These are phyloP conservation scores for Globisporangium ultimum DNA, from an alignment of 352 stramenopile species.

Conservation along the genomic window DNA sequence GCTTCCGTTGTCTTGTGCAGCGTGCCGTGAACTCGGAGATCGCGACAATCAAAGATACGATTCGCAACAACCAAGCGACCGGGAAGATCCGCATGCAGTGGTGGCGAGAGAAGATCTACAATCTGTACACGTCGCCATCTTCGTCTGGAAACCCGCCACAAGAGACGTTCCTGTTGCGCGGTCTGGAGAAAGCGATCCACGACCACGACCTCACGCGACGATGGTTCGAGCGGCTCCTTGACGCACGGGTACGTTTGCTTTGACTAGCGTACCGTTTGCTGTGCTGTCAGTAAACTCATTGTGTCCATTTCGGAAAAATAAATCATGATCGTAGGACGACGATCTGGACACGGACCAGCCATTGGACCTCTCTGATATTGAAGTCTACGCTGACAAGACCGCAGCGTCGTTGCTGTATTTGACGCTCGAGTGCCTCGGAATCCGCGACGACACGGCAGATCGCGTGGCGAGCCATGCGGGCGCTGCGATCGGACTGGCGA, in stretches of 20 bases:
- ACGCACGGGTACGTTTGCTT: conserved; percentile 55
- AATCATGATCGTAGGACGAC: conserved; percentile 37
- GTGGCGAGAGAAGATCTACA: conserved; percentile 86
- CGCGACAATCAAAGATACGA: conserved; percentile 86
- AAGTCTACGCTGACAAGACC: conserved; percentile 86
- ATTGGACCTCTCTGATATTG: conserved; percentile 65
- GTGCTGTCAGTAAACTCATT: not conserved
- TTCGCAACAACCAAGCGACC: conserved; percentile 77
- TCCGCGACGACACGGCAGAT: conserved; percentile 73
- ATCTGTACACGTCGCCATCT: conserved; percentile 43
- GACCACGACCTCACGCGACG: conserved; percentile 76
- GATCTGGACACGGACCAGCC: conserved; percentile 84
- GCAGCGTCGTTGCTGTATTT: conserved; percentile 89
- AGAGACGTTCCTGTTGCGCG: conserved; percentile 69
- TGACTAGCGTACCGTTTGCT: no score
- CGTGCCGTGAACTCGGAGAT: conserved; percentile 90
- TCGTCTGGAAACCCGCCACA: conserved; percentile 12
- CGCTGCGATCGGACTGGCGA: conserved; percentile 82
- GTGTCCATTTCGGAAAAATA: not conserved
- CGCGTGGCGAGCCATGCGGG: conserved; percentile 82
- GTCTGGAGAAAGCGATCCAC: conserved; percentile 61
- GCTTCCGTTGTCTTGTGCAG: conserved; percentile 19
- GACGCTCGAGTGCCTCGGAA: conserved; percentile 80
- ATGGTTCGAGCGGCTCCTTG: conserved; percentile 90
- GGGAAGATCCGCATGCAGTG: conserved; percentile 92